Evolutionary conservation across 2,329 filamentous ascomycete genomes (phyloP).

Genomic region (Fusarium pseudocircinatum): DNA sequence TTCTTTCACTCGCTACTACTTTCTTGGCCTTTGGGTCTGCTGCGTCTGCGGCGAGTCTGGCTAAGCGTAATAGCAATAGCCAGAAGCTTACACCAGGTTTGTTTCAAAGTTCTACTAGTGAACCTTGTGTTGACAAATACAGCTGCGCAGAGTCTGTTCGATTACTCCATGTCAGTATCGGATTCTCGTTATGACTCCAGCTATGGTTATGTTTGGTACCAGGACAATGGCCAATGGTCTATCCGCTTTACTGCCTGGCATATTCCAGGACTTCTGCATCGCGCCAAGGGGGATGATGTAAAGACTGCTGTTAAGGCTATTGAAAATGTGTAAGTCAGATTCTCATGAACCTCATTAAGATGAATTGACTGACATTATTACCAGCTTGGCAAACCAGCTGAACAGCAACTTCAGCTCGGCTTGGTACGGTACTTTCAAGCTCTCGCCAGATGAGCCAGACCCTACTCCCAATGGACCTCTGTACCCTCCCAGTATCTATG

Average conservation of each 20-base stretch:
- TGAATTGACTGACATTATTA: not conserved
- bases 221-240: conserved; percentile 54
- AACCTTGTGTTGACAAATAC: not conserved
- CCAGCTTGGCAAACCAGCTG: conserved; percentile 5
- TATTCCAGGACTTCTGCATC: conserved; percentile 47
- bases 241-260: conserved; percentile 57
- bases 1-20: conserved; percentile 15
- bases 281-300: not conserved
- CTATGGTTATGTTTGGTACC: conserved; percentile 55
- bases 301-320: conserved; percentile 11
- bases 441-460: conserved; percentile 13
- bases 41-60: not conserved
- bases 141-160: conserved; percentile 8
- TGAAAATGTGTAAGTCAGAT: conserved; percentile 7
- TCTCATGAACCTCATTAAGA: accelerated
- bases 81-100: conserved; percentile 6
- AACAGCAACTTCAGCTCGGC: conserved; percentile 6
- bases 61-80: conserved; percentile 1
- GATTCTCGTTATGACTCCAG: conserved; percentile 53
- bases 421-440: conserved; percentile 18
- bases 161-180: conserved; percentile 51
- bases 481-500: conserved; percentile 12
- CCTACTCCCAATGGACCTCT: not conserved
- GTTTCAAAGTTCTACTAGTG: accelerated
- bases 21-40: conserved; percentile 5